Evolutionary conservation across 768 basidiomycete genomes (phyloP), one percentile per base, ranked within the genome.

Genomic region (Trametes cubensis): DNA sequence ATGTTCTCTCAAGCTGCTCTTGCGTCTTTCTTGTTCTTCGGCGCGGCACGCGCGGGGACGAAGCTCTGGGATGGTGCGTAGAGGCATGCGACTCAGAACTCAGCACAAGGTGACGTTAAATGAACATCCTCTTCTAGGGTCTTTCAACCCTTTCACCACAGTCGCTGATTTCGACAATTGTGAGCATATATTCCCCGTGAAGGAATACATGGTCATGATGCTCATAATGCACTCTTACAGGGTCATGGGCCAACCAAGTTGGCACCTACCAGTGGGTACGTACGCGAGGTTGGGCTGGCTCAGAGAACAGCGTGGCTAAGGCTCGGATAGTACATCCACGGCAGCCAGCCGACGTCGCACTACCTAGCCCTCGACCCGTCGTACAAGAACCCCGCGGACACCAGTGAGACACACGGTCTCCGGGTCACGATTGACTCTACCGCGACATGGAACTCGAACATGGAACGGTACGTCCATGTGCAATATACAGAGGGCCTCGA

Each of bases 351-450:
- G 14, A 85, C 85, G 2, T 81, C 82, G 25, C 70, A 77, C 46
- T 87, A 86, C 72, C 76, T 87, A 51, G 80, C 77, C 13, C 72
- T 85, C 46, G 76, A 74, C 40, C 71, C 84, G 1, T 67, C 74
- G 20, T 85, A 79, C 78, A 85, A 86, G 73, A 86, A 86, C 71
- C 85, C 85, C 1, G 84, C 83, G 13, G 74, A 79, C 60, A 81
- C 80, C 6, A 64, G 74, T 49, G 85, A 86, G 69, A 74, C 67
- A 0, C 74, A 82, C 44, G 85, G 85, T 28, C 69, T 86, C 10
- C 81, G 79, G 68, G 66, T 83, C 60, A 84, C 84, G 40, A 83
- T 87, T 50, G 83, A 84, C 66, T 72, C 76, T 6, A 81, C 79
- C 6, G 76, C 83, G 2, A 80, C 76, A 34, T 85, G 85, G 84